Evolutionary conservation across 805 yeast species (phyloP).

Genomic region (Ogataea philodendri): DNA sequence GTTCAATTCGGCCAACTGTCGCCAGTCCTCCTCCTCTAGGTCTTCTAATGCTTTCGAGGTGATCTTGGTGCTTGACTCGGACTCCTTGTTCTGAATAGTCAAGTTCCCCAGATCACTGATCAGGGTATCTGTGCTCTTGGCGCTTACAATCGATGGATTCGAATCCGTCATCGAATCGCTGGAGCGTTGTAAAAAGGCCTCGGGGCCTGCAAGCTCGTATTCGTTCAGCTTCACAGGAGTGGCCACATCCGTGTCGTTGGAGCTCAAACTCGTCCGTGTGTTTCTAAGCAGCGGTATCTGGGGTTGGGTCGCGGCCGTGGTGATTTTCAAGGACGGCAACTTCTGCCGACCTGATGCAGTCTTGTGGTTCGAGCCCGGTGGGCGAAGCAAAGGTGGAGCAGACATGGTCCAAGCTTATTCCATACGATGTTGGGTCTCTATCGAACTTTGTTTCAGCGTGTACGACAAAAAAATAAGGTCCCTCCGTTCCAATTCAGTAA

Average conservation of each 20-base stretch:
- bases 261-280: not conserved
- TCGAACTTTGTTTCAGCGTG: no score
- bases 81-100: conserved; percentile 5
- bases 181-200: conserved; percentile 1
- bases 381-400: conserved; percentile 44
- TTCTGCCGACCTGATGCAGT: conserved; percentile 25
- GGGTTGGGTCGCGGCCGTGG: conserved; percentile 12
- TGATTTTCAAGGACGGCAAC: conserved; percentile 27
- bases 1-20: conserved; percentile 50
- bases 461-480: no score
- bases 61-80: conserved; percentile 1
- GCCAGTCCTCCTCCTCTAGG: conserved; percentile 77
- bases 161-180: conserved; percentile 12
- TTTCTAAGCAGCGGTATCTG: not conserved
- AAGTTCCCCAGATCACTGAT: conserved; percentile 10
- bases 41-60: conserved; percentile 29
- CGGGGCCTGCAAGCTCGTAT: not conserved
- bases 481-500: not conserved
- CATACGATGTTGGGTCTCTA: no score
- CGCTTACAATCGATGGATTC: conserved; percentile 8
- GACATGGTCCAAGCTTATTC: conserved; percentile 35
- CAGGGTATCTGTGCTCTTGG: conserved; percentile 12
- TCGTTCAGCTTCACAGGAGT: conserved; percentile 11
- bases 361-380: conserved; percentile 43
- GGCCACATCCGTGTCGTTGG: conserved; percentile 2